phyloP scores from a whole-genome alignment of 768 basidiomycete species.

The Auricularia auricula-judae region DNA sequence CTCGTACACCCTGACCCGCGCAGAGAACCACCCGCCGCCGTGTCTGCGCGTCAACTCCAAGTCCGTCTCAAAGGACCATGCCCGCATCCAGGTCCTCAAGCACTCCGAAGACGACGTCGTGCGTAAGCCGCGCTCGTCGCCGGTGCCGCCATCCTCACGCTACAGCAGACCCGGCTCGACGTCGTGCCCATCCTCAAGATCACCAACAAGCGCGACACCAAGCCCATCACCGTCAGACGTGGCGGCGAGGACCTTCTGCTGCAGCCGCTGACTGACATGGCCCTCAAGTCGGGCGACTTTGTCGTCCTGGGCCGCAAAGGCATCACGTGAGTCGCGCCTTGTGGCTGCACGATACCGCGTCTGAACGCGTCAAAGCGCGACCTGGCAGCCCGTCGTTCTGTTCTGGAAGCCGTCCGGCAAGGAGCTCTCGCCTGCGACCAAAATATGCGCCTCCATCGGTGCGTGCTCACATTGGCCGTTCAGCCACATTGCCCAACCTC shows the following conservation, averaged over 20 bases:
- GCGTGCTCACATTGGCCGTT: background rate
- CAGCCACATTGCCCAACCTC: background rate
- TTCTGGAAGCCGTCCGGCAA: background rate
- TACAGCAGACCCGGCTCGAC: background rate
- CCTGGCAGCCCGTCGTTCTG: background rate
- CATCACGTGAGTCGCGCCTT: background rate
- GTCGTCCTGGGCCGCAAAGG: background rate
- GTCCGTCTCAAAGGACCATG: constrained; percentile 55
- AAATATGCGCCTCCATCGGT: background rate
- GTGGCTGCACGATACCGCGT: background rate
- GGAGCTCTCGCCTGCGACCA: background rate
- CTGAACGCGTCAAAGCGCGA: background rate
- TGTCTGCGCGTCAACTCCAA: constrained; percentile 42
- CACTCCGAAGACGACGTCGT: constrained; percentile 47
- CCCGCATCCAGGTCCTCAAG: constrained; percentile 42
- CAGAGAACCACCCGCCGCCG: constrained; percentile 28
- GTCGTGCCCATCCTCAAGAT: background rate
- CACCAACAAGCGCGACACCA: background rate
- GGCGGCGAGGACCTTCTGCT: background rate
- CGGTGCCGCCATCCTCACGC: background rate
- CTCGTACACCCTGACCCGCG: constrained; percentile 43
- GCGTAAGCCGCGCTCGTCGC: constrained; percentile 15
- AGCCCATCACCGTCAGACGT: background rate
- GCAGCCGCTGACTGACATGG: background rate
- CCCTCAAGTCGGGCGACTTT: background rate